Conservation (phyloP, 139 green algal genomes). For the Tetradesmus obliquus region DNA sequence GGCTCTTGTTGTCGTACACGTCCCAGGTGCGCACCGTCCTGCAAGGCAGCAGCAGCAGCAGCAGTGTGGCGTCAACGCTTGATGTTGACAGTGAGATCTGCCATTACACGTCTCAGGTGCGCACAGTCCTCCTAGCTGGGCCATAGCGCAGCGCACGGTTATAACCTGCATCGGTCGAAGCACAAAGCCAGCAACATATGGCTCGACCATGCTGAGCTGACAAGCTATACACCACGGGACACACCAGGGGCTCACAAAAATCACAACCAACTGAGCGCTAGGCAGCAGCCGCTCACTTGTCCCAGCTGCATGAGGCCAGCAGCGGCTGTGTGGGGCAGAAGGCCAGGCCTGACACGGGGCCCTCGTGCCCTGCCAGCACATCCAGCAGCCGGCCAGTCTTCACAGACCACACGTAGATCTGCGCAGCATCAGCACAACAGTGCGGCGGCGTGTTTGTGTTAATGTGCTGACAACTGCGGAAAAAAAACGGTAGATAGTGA, state of each 20-base stretch:
- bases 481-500: neutral
- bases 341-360: constrained; percentile 82
- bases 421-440: neutral
- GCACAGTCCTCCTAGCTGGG: too few relatives aligned
- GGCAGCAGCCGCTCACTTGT: constrained; percentile 70
- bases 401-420: constrained; percentile 97
- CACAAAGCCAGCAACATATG: neutral
- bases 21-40: constrained; percentile 89
- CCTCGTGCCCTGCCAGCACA: constrained; percentile 93
- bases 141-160: too few relatives aligned
- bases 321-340: constrained; percentile 84
- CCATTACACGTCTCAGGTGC: neutral
- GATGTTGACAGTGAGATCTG: neutral
- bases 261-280: too few relatives aligned
- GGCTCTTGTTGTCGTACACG: constrained; percentile 83
- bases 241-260: too few relatives aligned
- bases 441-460: neutral
- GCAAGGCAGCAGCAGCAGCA: neutral
- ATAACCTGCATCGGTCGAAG: too few relatives aligned
- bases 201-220: neutral
- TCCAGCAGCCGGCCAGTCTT: constrained; percentile 95
- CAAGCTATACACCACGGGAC: too few relatives aligned
- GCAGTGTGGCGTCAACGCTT: neutral
- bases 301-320: constrained; percentile 91
- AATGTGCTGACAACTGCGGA: neutral